Evolutionary conservation across 495 filamentous ascomycete genomes (phyloP).

Genomic region (Talaromyces nanjingensis): DNA sequence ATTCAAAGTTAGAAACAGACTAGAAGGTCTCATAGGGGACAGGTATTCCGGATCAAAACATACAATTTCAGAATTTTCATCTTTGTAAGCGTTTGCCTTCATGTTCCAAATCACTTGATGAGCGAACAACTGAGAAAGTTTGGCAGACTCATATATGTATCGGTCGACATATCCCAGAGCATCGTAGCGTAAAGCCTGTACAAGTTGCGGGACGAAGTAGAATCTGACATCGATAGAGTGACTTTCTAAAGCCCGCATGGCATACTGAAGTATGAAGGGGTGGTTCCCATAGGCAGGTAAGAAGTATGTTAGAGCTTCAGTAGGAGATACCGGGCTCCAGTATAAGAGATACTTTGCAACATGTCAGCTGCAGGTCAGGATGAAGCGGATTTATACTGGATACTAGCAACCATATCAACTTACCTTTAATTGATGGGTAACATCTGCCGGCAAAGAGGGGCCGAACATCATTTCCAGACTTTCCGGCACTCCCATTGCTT

Average conservation of each 20-base stretch:
- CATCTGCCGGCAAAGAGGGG: constrained; percentile 63
- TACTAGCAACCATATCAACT: constrained; percentile 8
- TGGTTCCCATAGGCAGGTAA: constrained; percentile 89
- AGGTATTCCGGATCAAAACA: constrained; percentile 24
- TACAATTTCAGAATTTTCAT: constrained; percentile 85
- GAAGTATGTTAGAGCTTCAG: constrained; percentile 89
- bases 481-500: constrained; percentile 69
- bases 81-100: constrained; percentile 97
- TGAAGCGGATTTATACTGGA: background rate
- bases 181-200: constrained; percentile 94
- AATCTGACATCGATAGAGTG: constrained; percentile 95
- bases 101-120: constrained; percentile 99
- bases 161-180: constrained; percentile 89
- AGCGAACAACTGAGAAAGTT: constrained; percentile 92
- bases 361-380: constrained; percentile 27
- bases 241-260: constrained; percentile 88
- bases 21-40: background rate
- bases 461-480: constrained; percentile 78
- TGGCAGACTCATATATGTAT: constrained; percentile 93
- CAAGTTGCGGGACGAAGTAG: constrained; percentile 97
- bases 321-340: constrained; percentile 90
- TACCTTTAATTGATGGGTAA: constrained; percentile 80
- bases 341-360: constrained; percentile 73
- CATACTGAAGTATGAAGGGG: constrained; percentile 92
- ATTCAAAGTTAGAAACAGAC: constrained; percentile 20